Conservation (phyloP, 306 rosid genomes). For the Vicia villosa region DNA sequence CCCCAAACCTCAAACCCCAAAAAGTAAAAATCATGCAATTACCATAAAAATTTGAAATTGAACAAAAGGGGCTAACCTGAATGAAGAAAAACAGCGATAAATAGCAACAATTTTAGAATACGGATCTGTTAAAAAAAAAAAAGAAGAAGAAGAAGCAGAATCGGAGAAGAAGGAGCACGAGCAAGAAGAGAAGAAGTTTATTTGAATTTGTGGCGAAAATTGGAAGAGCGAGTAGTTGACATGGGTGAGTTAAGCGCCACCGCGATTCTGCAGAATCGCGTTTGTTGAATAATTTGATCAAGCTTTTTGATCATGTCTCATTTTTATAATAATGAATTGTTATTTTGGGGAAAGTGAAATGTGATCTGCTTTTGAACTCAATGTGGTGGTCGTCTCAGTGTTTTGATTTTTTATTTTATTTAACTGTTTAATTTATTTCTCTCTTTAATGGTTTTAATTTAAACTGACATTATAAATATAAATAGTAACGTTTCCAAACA, state of each 20-base stretch:
- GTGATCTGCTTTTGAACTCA: conserved; percentile 1
- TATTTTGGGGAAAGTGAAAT: neutral
- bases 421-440: neutral
- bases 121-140: conserved; percentile 26
- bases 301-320: neutral
- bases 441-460: neutral
- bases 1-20: neutral
- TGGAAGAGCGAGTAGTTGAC: neutral
- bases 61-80: neutral
- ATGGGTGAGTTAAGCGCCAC: neutral
- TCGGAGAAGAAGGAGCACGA: conserved; percentile 33
- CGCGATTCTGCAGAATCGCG: conserved; percentile 9
- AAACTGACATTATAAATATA: neutral
- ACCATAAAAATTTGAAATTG: neutral
- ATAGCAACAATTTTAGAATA: neutral
- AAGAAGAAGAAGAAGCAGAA: neutral
- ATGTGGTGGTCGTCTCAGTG: neutral
- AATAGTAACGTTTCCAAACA: neutral
- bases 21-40: neutral
- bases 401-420: neutral
- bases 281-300: neutral
- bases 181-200: neutral
- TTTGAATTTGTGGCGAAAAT: neutral
- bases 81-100: conserved; percentile 11
- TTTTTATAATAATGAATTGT: too few relatives aligned